phyloP scores from a whole-genome alignment of 1,284 basidiomycete species.

The Cryptococcus sp. region DNA sequence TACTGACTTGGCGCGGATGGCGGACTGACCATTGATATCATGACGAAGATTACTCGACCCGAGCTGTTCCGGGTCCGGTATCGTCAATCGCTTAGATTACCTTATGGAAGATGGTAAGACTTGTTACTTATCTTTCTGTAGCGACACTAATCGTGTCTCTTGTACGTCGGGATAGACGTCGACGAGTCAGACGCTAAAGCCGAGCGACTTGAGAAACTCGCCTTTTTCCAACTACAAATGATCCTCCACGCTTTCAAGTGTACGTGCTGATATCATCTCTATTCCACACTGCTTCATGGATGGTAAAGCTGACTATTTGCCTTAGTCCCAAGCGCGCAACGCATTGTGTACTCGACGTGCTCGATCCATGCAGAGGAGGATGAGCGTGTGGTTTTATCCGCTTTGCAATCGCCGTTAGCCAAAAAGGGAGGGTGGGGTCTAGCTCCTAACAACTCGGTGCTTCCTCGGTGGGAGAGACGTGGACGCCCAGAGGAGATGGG shows the following conservation, averaged over 20 bases:
- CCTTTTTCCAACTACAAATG: slow-evolving; percentile 87
- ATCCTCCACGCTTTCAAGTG: slow-evolving; percentile 93
- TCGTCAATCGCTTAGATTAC: slow-evolving; percentile 85
- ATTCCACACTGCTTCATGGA: too few relatives aligned
- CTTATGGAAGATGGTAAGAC: slow-evolving; percentile 62
- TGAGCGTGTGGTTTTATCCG: slow-evolving; percentile 75
- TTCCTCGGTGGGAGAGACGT: slow-evolving; percentile 77
- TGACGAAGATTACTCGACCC: slow-evolving; percentile 76
- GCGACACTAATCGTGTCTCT: too few relatives aligned
- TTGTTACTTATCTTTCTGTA: too few relatives aligned
- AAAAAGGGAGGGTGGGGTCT: slow-evolving; percentile 63
- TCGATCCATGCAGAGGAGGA: slow-evolving; percentile 90
- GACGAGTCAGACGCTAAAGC: slow-evolving; percentile 59
- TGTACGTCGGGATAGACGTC: slow-evolving; percentile 13
- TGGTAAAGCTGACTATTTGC: slow-evolving; percentile 10
- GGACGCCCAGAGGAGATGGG: slow-evolving; percentile 67
- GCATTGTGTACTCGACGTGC: slow-evolving; percentile 95
- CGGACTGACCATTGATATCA: too few relatives aligned
- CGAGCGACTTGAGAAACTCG: slow-evolving; percentile 75
- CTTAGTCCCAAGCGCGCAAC: slow-evolving; percentile 61
- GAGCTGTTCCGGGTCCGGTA: slow-evolving; percentile 89
- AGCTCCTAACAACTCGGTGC: slow-evolving; percentile 64
- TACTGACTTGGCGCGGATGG: background rate
- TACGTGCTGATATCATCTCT: slow-evolving; percentile 39
- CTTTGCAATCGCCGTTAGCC: slow-evolving; percentile 70